Evolutionary conservation across 2,329 filamentous ascomycete genomes (phyloP).

Genomic region (Ophiocordyceps unilateralis): DNA sequence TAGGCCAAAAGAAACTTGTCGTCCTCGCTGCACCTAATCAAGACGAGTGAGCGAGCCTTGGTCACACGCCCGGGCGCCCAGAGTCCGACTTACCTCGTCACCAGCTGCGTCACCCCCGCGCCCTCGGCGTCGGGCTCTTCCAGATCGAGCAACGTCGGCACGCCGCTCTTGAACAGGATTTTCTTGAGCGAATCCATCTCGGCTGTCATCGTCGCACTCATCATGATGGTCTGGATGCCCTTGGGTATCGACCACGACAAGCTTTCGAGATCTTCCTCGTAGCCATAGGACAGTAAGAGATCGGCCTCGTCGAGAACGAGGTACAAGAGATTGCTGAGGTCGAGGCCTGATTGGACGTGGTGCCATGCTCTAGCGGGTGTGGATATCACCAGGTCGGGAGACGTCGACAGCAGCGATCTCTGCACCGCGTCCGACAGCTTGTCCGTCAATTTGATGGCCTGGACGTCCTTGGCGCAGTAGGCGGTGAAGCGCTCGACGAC

Average conservation of each 20-base stretch:
- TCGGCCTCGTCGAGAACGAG: constrained; percentile 92
- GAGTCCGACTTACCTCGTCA: constrained; percentile 43
- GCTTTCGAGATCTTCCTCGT: constrained; percentile 74
- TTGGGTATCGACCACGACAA: constrained; percentile 65
- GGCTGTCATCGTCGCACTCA: constrained; percentile 79
- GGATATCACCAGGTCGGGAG: constrained; percentile 76
- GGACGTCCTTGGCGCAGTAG: constrained; percentile 73
- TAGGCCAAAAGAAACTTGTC: constrained; percentile 91
- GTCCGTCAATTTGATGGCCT: constrained; percentile 71
- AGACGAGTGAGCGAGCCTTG: constrained; percentile 4
- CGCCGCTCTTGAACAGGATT: constrained; percentile 54
- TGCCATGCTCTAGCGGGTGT: constrained; percentile 73
- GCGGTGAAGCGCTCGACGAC: constrained; percentile 58
- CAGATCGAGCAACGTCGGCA: constrained; percentile 64
- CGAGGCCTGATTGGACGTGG: constrained; percentile 58
- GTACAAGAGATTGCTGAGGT: constrained; percentile 53
- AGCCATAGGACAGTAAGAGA: constrained; percentile 82
- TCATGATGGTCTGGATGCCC: constrained; percentile 77
- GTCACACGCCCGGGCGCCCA: not conserved
- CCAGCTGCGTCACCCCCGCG: constrained; percentile 67
- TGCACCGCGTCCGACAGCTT: constrained; percentile 83
- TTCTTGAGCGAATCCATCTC: constrained; percentile 76
- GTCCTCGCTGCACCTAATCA: constrained; percentile 64
- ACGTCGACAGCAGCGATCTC: constrained; percentile 67
- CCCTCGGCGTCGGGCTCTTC: constrained; percentile 67